A percentile compares a stretch with the other conserved stretches of the same genome.
These are phyloP conservation scores for Penicillium roqueforti DNA, from an alignment of 495 filamentous ascomycete genomes.

Conservation along the genomic window DNA sequence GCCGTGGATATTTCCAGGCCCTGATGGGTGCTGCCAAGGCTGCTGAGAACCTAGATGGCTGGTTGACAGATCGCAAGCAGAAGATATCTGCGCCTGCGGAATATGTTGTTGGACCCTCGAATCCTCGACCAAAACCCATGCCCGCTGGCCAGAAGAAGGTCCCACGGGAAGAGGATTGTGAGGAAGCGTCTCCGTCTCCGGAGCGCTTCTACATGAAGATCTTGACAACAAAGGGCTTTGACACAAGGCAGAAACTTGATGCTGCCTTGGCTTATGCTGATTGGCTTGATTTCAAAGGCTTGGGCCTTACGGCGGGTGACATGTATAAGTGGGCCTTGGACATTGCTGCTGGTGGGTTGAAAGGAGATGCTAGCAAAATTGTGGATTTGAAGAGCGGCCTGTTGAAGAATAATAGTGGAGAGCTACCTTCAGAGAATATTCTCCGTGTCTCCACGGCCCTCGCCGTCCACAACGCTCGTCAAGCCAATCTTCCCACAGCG, in stretches of 20 bases:
- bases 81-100: constrained; percentile 62
- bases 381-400: constrained; percentile 59
- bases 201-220: constrained; percentile 74
- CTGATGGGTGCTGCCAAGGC: constrained; percentile 71
- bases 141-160: constrained; percentile 52
- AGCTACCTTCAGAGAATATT: constrained; percentile 63
- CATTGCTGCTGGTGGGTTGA: constrained; percentile 53
- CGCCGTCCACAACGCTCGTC: constrained; percentile 69
- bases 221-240: constrained; percentile 71
- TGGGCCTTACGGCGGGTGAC: constrained; percentile 55
- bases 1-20: constrained; percentile 74
- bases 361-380: constrained; percentile 40
- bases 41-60: constrained; percentile 76
- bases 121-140: constrained; percentile 71
- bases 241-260: constrained; percentile 65
- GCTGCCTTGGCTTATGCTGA: constrained; percentile 77
- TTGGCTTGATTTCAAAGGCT: constrained; percentile 73
- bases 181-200: constrained; percentile 57
- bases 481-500: constrained; percentile 56
- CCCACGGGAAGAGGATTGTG: constrained; percentile 68
- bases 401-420: constrained; percentile 49
- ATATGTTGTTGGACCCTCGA: constrained; percentile 73
- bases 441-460: constrained; percentile 70
- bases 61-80: constrained; percentile 63
- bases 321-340: constrained; percentile 71